These are phyloP conservation scores for Fagus crenata DNA, from an alignment of 306 rosid genomes.

Conservation along the genomic window DNA sequence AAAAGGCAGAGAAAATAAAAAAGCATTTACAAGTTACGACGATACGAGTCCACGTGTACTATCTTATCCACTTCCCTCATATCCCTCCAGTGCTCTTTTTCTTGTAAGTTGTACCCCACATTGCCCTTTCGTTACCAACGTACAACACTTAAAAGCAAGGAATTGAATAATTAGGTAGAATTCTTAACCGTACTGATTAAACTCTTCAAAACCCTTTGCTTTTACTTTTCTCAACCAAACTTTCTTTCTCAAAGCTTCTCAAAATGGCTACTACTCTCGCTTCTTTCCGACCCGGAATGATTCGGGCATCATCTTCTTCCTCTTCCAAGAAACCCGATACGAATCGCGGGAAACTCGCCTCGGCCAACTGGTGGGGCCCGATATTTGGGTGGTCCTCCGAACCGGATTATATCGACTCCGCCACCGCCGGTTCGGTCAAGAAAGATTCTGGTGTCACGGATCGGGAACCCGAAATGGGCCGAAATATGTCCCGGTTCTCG, in stretches of 20 bases:
- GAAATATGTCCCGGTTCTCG: constrained; percentile 33
- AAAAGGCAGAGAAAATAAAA: not conserved
- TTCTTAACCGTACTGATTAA: not conserved
- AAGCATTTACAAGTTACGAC: not conserved
- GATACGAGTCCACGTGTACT: constrained; percentile 16
- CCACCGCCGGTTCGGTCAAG: not conserved
- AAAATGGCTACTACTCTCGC: constrained; percentile 50
- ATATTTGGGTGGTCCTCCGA: constrained; percentile 59
- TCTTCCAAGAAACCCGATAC: constrained; percentile 35
- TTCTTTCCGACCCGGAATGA: constrained; percentile 33
- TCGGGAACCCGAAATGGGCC: constrained; percentile 11
- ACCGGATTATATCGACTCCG: constrained; percentile 52
- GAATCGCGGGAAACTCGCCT: constrained; percentile 32
- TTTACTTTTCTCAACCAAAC: not conserved
- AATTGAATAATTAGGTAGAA: no score
- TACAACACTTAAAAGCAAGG: not conserved
- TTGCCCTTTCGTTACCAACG: not conserved
- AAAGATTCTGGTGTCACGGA: constrained; percentile 4
- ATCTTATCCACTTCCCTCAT: constrained; percentile 35
- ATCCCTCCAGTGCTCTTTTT: not conserved
- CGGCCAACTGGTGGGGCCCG: constrained; percentile 70
- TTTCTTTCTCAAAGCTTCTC: not conserved
- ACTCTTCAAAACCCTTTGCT: not conserved
- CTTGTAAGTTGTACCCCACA: no score
- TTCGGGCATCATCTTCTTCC: constrained; percentile 38